phyloP scores from a whole-genome alignment of 2,329 filamentous ascomycete genomes.

The Lasiodiplodia gonubiensis region DNA sequence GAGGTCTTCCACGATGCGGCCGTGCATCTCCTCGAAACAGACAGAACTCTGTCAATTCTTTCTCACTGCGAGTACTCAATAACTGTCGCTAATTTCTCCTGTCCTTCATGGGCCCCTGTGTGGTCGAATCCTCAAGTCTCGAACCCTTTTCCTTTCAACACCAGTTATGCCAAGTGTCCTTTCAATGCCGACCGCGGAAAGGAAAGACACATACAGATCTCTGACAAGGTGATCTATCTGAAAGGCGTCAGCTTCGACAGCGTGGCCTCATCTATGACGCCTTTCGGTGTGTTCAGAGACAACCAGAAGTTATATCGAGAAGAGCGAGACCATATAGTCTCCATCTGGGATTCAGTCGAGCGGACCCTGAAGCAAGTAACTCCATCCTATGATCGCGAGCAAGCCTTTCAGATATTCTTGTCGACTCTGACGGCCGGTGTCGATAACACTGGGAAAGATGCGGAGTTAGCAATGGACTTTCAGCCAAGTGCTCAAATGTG shows the following conservation, averaged over 20 bases:
- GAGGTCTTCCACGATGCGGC: too few relatives aligned
- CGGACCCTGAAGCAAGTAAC: not conserved
- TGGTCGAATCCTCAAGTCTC: too few relatives aligned
- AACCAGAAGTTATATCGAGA: not conserved
- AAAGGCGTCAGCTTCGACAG: not conserved
- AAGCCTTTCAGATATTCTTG: not conserved
- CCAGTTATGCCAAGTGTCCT: not conserved
- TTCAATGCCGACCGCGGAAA: not conserved
- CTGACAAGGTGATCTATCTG: not conserved
- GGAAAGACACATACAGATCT: accelerated
- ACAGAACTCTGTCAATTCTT: too few relatives aligned
- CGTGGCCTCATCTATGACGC: not conserved
- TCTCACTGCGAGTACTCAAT: too few relatives aligned
- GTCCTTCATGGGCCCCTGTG: too few relatives aligned
- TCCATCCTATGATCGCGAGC: too few relatives aligned
- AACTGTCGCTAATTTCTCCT: too few relatives aligned
- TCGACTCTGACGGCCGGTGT: not conserved
- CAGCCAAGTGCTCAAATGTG: not conserved
- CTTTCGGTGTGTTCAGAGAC: not conserved
- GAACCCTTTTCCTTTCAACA: too few relatives aligned
- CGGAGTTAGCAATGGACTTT: not conserved
- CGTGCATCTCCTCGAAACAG: too few relatives aligned
- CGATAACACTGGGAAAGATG: not conserved
- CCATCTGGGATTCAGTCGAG: not conserved
- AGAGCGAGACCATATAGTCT: not conserved